These are phyloP conservation scores for Suillus bovinus DNA, from an alignment of 768 basidiomycete genomes.

Conservation along the genomic window DNA sequence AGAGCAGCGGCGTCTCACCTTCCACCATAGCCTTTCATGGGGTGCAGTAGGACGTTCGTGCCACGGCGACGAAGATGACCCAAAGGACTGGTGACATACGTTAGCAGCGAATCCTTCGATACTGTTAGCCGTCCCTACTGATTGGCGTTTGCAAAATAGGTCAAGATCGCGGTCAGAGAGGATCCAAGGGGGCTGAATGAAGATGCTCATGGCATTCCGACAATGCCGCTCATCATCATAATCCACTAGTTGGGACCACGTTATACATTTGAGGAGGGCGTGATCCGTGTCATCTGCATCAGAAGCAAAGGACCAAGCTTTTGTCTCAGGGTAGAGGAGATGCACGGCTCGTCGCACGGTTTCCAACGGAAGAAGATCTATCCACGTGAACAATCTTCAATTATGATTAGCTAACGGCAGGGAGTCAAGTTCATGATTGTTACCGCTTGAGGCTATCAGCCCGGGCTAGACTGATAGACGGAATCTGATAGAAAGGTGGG, in stretches of 20 bases:
- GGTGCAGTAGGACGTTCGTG: constrained; percentile 23
- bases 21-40: constrained; percentile 57
- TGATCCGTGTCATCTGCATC: constrained; percentile 22
- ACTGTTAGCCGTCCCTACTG: constrained; percentile 16
- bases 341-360: constrained; percentile 46
- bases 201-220: constrained; percentile 18
- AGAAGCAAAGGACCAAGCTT: constrained; percentile 31
- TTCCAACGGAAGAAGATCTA: constrained; percentile 51
- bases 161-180: constrained; percentile 35
- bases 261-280: constrained; percentile 23
- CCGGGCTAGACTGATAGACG: constrained; percentile 33
- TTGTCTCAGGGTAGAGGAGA: constrained; percentile 29
- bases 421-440: constrained; percentile 9
- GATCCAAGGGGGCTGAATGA: constrained; percentile 43
- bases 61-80: constrained; percentile 8
- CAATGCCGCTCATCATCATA: constrained; percentile 3
- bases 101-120: neutral
- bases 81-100: constrained; percentile 23
- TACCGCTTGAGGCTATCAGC: constrained; percentile 47
- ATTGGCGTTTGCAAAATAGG: constrained; percentile 29
- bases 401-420: constrained; percentile 7
- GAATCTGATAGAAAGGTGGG: constrained; percentile 38
- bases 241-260: constrained; percentile 25
- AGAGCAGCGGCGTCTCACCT: constrained; percentile 28
- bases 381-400: constrained; percentile 48